Base-by-base conservation (phyloP, 176 grass and related monocot genomes). In the Oryza glumipatula region DNA sequence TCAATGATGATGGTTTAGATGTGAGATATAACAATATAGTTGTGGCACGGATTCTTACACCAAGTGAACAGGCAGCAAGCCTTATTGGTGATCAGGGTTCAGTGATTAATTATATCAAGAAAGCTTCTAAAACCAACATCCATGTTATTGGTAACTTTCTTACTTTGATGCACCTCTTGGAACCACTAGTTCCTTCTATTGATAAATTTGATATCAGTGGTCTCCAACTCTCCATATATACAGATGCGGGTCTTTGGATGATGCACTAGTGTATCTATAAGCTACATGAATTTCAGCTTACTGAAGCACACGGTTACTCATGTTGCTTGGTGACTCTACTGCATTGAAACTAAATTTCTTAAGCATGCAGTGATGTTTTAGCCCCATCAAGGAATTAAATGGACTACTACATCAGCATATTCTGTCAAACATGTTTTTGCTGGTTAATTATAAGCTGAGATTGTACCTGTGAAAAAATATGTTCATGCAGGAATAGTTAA, bases 101-200 rank as follows among this genome's bases (percentile, higher is more conserved):
- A n/a, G 12, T 75, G 45, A 87, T 91, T 74, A 75, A 65, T 64
- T 91, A 64, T 74, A 84, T 91, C 58, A 73, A 81, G 84, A 26
- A 85, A 81, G 82, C 89, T 85, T 88, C 85, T 65, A 72, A 88
- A 80, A 88, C 89, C 19, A 67, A 74, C 68, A 91, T 91, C 48
- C 51, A 19, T 75, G 56, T 91, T 67, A 76, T 91, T 80, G 86
- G 79, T 91, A 91, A 76, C 51, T 83, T 82, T 44, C 68, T 81
- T 70, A 33, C 17, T 81, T 68, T 71, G 43, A 63, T 71, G 11
- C 43, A 52, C 48, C 70, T 52, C 43, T 70, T 21, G 65, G 30
- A 70, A 66, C 15, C 22, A 9, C 28, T 84, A 32, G 12, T 80
- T 70, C 15, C 15, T 89, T 80, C 21, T 63, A 10, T 54, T 23